Percentiles rank a stretch among this genome's conserved stretches.
phyloP scores from a whole-genome alignment of 176 grass and related monocot species.

The Rhynchospora breviuscula region DNA sequence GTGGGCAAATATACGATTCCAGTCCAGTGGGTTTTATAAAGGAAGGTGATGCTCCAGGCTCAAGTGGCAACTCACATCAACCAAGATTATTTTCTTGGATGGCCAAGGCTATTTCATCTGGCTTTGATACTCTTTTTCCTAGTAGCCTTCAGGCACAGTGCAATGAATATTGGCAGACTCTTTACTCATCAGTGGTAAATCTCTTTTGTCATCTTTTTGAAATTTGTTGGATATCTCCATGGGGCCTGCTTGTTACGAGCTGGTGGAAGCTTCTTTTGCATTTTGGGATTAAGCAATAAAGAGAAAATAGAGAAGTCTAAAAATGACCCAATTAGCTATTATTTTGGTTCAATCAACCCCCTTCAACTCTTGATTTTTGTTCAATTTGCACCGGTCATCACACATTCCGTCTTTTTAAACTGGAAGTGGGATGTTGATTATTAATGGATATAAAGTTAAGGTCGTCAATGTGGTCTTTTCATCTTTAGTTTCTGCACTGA shows the following conservation, averaged over 20 bases:
- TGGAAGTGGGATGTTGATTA: background rate
- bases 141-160: constrained; percentile 92
- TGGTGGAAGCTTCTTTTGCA: background rate
- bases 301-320: background rate
- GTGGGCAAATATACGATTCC: constrained; percentile 90
- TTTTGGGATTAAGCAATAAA: background rate
- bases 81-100: constrained; percentile 62
- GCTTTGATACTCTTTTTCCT: constrained; percentile 78
- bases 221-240: background rate
- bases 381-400: background rate
- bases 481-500: background rate
- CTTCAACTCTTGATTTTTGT: background rate
- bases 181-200: constrained; percentile 81
- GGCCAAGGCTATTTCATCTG: constrained; percentile 66
- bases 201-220: background rate
- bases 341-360: background rate
- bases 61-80: constrained; percentile 28
- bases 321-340: background rate
- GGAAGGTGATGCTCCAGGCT: constrained; percentile 48
- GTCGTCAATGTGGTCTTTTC: background rate
- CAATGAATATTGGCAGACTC: constrained; percentile 84
- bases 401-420: background rate
- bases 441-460: background rate
- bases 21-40: constrained; percentile 68
- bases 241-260: background rate